phyloP scores from a whole-genome alignment of 2,329 filamentous ascomycete species.

The Colletotrichum falcatum region DNA sequence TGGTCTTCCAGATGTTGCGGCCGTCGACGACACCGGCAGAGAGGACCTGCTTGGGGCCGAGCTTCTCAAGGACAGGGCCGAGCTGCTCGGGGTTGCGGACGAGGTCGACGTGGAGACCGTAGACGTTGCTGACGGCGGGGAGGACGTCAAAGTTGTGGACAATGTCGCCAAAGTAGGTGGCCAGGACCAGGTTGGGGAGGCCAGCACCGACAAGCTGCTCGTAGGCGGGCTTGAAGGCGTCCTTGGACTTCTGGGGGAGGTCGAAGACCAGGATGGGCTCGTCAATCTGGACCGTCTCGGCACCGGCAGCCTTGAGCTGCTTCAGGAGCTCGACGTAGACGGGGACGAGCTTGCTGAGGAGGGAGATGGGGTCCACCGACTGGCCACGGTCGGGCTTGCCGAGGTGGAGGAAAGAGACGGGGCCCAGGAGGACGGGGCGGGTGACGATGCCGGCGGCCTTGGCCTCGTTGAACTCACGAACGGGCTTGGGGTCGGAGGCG shows the following conservation, averaged over 20 bases:
- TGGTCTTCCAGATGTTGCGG: conserved; percentile 99
- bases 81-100: conserved; percentile 99
- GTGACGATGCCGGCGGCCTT: conserved; percentile 96
- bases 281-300: conserved; percentile 97
- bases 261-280: conserved; percentile 98
- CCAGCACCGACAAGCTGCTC: conserved; percentile 85
- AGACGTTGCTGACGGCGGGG: conserved; percentile 68
- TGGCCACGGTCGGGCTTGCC: conserved; percentile 98
- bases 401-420: conserved; percentile 96
- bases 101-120: conserved; percentile 93
- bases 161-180: conserved; percentile 99
- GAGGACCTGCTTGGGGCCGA: conserved; percentile 89
- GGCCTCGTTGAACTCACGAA: conserved; percentile 94
- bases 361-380: conserved; percentile 90
- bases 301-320: conserved; percentile 96
- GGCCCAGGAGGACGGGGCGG: conserved; percentile 93
- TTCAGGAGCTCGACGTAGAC: conserved; percentile 93
- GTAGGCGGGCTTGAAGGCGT: conserved; percentile 97
- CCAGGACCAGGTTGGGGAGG: conserved; percentile 88
- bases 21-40: conserved; percentile 98
- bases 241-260: conserved; percentile 89
- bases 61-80: conserved; percentile 81
- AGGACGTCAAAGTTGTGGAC: conserved; percentile 98
- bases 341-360: conserved; percentile 92
- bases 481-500: conserved; percentile 87